Evolutionary conservation across 1,139 yeast genomes (phyloP).

Genomic region (Diutina sp.): DNA sequence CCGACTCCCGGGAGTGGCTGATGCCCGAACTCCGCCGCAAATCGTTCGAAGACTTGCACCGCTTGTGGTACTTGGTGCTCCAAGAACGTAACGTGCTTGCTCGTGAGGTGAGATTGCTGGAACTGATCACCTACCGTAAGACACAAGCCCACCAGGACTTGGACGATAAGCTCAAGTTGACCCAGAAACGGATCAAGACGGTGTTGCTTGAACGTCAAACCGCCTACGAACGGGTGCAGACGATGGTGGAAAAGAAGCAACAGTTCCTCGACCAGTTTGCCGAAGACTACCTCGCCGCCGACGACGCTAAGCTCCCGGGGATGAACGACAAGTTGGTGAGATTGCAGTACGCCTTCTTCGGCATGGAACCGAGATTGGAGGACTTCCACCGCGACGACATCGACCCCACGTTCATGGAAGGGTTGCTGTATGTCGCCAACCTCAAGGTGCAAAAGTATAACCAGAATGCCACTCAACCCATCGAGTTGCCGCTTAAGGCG

Average conservation of each 20-base stretch:
- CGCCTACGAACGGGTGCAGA: slow-evolving; percentile 51
- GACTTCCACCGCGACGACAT: slow-evolving; percentile 42
- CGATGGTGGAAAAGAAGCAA: slow-evolving; percentile 30
- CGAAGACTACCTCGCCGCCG: slow-evolving; percentile 43
- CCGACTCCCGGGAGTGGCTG: slow-evolving; percentile 69
- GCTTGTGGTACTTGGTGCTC: slow-evolving; percentile 77
- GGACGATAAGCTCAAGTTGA: slow-evolving; percentile 24
- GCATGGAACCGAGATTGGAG: slow-evolving; percentile 42
- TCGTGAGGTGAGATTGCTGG: slow-evolving; percentile 51
- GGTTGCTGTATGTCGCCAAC: slow-evolving; percentile 54
- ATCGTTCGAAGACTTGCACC: slow-evolving; percentile 83
- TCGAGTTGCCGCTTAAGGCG: slow-evolving; percentile 24
- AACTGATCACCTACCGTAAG: slow-evolving; percentile 16
- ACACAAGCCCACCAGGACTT: slow-evolving; percentile 16
- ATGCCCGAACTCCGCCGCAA: slow-evolving; percentile 83
- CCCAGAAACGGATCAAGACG: slow-evolving; percentile 56
- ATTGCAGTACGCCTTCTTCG: slow-evolving; percentile 70
- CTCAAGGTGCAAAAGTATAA: slow-evolving; percentile 38
- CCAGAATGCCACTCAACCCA: slow-evolving; percentile 7
- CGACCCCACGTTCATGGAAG: slow-evolving; percentile 42
- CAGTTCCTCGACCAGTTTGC: slow-evolving; percentile 46
- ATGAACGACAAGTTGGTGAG: slow-evolving; percentile 62
- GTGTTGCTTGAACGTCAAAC: slow-evolving; percentile 80
- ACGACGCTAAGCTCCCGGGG: slow-evolving; percentile 42
- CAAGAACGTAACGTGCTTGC: slow-evolving; percentile 73